A percentile compares a stretch with the other conserved stretches of the same genome.
Conservation (phyloP, 2,329 filamentous ascomycete species). For the Microcera coccophila region DNA sequence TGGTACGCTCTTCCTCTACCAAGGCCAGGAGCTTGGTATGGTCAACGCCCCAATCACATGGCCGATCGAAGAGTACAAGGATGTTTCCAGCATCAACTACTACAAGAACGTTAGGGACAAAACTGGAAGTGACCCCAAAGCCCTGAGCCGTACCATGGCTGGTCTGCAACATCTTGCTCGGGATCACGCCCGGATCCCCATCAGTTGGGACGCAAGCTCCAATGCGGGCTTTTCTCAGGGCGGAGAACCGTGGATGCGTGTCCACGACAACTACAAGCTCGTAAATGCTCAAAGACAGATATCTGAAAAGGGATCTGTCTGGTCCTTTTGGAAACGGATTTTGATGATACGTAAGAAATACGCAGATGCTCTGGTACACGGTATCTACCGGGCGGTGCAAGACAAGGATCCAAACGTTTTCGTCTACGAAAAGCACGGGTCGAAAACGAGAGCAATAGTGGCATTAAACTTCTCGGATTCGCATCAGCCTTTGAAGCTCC, state of each 20-base stretch:
- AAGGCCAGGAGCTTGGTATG: slow-evolving; percentile 61
- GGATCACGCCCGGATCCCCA: slow-evolving; percentile 12
- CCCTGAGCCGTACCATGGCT: background rate
- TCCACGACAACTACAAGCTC: slow-evolving; percentile 15
- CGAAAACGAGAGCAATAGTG: background rate
- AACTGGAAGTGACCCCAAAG: accelerated
- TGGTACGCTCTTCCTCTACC: slow-evolving; percentile 57
- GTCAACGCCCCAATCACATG: slow-evolving; percentile 48
- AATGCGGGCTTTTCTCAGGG: slow-evolving; percentile 14
- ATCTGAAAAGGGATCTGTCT: background rate
- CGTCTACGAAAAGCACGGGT: background rate
- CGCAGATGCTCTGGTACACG: background rate
- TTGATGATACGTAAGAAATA: background rate
- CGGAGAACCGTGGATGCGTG: slow-evolving; percentile 15
- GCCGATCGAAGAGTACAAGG: slow-evolving; percentile 43
- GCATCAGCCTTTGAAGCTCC: background rate
- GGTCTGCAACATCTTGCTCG: slow-evolving; percentile 10
- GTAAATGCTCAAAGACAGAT: background rate
- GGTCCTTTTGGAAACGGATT: background rate
- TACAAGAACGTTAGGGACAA: slow-evolving; percentile 14
- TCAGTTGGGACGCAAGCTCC: slow-evolving; percentile 10
- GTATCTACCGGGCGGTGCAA: background rate
- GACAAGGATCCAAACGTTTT: background rate
- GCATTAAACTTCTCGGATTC: background rate
- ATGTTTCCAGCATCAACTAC: slow-evolving; percentile 16